phyloP scores from a whole-genome alignment of 129 eudicot genomes.

The Glebionis coronaria region DNA sequence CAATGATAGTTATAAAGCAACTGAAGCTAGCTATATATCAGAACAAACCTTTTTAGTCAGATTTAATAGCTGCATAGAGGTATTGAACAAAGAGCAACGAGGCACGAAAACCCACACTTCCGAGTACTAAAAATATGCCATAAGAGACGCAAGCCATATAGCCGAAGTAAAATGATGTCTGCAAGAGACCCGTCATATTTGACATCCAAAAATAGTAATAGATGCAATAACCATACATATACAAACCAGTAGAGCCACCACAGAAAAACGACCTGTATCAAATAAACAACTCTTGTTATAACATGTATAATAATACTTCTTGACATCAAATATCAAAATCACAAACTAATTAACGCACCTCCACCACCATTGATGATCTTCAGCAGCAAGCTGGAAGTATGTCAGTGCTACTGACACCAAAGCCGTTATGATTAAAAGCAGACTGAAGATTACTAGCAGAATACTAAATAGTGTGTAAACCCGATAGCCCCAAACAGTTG shows the following conservation, averaged over 20 bases:
- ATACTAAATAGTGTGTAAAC: slow-evolving; percentile 43
- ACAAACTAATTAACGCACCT: slow-evolving; percentile 13
- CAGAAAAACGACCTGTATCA: slow-evolving; percentile 35
- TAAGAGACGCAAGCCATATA: slow-evolving; percentile 37
- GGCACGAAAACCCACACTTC: slow-evolving; percentile 38
- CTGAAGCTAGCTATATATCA: neutral
- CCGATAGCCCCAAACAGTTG: slow-evolving; percentile 43
- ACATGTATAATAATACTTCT: neutral
- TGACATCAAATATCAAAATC: neutral
- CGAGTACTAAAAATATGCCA: slow-evolving; percentile 36
- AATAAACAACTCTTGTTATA: slow-evolving; percentile 15
- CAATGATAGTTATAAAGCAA: no score
- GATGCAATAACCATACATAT: slow-evolving; percentile 33
- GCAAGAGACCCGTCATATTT: slow-evolving; percentile 37
- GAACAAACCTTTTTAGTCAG: slow-evolving; percentile 24
- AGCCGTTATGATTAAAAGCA: slow-evolving; percentile 50
- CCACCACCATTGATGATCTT: slow-evolving; percentile 82
- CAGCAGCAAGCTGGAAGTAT: slow-evolving; percentile 67
- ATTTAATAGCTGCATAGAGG: slow-evolving; percentile 37
- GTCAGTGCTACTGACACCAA: slow-evolving; percentile 54
- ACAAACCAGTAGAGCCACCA: slow-evolving; percentile 45
- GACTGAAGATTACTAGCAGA: slow-evolving; percentile 43
- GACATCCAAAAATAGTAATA: slow-evolving; percentile 24
- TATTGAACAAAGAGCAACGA: slow-evolving; percentile 40
- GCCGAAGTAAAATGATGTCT: slow-evolving; percentile 34